A percentile compares a stretch with the other conserved stretches of the same genome.
phyloP scores from a whole-genome alignment of 1,284 basidiomycete species.

The Ustilago curta region DNA sequence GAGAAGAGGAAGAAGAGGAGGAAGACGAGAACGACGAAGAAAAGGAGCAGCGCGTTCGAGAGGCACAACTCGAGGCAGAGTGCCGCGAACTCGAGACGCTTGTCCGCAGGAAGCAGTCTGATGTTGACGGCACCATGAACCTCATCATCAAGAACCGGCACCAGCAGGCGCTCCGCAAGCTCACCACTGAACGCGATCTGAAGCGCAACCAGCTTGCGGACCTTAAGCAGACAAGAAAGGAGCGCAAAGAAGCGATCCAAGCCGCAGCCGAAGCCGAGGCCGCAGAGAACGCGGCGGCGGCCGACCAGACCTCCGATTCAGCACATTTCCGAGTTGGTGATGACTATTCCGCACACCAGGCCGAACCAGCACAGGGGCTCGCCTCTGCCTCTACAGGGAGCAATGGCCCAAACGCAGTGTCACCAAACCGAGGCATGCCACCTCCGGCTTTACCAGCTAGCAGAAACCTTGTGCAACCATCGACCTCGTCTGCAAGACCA shows the following conservation, averaged over 20 bases:
- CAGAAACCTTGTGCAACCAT: constrained; percentile 13
- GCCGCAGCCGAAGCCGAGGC: constrained; percentile 54
- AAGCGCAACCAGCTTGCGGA: constrained; percentile 65
- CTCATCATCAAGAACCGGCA: constrained; percentile 67
- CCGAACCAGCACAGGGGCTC: constrained; percentile 53
- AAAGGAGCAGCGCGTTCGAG: constrained; percentile 64
- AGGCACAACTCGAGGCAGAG: constrained; percentile 67
- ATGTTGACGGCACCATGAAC: constrained; percentile 65
- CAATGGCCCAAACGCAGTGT: constrained; percentile 3
- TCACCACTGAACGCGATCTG: constrained; percentile 63
- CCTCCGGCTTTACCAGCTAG: constrained; percentile 38
- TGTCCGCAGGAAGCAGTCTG: constrained; percentile 64
- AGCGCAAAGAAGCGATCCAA: constrained; percentile 59
- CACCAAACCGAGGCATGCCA: constrained; percentile 33
- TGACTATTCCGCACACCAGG: constrained; percentile 18
- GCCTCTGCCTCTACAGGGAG: neutral
- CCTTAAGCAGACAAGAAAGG: constrained; percentile 60
- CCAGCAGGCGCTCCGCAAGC: constrained; percentile 62
- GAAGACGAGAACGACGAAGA: constrained; percentile 66
- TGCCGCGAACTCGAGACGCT: constrained; percentile 67
- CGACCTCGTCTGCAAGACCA: neutral
- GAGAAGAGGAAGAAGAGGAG: constrained; percentile 80
- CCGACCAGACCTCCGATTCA: constrained; percentile 18
- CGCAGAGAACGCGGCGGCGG: constrained; percentile 31
- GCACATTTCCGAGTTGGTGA: constrained; percentile 50